Conservation (phyloP, 257 asterid species). For the Cruciata laevipes region DNA sequence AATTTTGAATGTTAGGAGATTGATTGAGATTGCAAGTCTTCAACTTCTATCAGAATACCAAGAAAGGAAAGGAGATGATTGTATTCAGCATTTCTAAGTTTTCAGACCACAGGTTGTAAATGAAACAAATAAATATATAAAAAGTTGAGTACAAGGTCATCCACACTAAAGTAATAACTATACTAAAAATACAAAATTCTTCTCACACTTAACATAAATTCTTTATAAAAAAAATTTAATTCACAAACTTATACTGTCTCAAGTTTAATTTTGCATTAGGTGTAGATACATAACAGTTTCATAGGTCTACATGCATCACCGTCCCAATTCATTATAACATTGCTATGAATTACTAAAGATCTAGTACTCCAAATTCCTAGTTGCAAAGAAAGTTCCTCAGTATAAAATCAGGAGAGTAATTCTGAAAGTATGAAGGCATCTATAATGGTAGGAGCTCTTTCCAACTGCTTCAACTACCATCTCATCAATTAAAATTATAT, state of each 20-base stretch:
- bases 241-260: too few relatives aligned
- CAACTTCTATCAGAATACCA: not conserved
- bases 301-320: too few relatives aligned
- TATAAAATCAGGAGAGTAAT: not conserved
- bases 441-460: too few relatives aligned
- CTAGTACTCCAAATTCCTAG: not conserved
- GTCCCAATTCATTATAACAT: not conserved
- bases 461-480: too few relatives aligned
- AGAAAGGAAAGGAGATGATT: not conserved
- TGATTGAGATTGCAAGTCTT: not conserved
- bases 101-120: not conserved
- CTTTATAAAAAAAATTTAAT: too few relatives aligned
- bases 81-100: not conserved
- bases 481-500: too few relatives aligned
- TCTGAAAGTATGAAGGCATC: not conserved
- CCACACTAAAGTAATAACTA: not conserved
- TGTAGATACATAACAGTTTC: not conserved
- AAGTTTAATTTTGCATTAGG: not conserved
- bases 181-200: not conserved
- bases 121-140: not conserved
- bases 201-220: not conserved
- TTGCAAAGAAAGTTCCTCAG: not conserved
- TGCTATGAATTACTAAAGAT: not conserved
- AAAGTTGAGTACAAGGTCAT: not conserved
- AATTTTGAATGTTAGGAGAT: too few relatives aligned